These are phyloP conservation scores for Metschnikowia dekortorum DNA, from an alignment of 805 yeast genomes.

Conservation along the genomic window DNA sequence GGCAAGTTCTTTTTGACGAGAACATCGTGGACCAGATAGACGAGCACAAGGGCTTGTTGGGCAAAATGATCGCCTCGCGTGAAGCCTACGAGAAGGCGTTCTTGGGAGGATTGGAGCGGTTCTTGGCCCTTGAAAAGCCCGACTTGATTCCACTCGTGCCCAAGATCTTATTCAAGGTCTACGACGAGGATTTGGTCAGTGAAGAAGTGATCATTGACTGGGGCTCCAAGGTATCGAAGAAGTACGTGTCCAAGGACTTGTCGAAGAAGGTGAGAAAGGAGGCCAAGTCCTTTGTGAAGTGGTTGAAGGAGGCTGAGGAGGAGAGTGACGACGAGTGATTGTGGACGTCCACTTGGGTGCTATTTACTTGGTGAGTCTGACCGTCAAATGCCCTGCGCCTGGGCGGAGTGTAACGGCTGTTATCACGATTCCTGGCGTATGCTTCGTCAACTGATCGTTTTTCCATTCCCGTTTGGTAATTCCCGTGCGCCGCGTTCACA, in stretches of 20 bases:
- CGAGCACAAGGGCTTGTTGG: constrained; percentile 77
- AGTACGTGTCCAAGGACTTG: constrained; percentile 86
- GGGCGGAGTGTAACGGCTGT: too few relatives aligned
- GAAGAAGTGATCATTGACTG: constrained; percentile 79
- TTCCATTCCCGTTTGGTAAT: too few relatives aligned
- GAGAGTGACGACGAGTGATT: constrained; percentile 62
- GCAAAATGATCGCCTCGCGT: constrained; percentile 61
- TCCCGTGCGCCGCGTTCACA: too few relatives aligned
- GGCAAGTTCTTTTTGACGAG: constrained; percentile 82
- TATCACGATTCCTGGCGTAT: too few relatives aligned
- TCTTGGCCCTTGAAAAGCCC: constrained; percentile 77
- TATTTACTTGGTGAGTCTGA: neutral
- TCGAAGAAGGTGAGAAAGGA: constrained; percentile 94
- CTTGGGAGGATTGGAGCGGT: constrained; percentile 93
- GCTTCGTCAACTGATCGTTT: too few relatives aligned
- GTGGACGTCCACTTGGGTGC: neutral
- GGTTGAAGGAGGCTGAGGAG: constrained; percentile 93
- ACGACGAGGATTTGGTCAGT: constrained; percentile 76
- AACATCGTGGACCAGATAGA: constrained; percentile 68
- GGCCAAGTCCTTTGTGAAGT: constrained; percentile 90
- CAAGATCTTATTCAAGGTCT: constrained; percentile 73
- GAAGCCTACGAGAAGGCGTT: constrained; percentile 79
- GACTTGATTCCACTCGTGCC: constrained; percentile 67
- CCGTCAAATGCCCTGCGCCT: too few relatives aligned
- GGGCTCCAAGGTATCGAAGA: constrained; percentile 90